A percentile compares a stretch with the other conserved stretches of the same genome.
Conservation (phyloP, 805 yeast genomes). For the Naumovozyma baii region DNA sequence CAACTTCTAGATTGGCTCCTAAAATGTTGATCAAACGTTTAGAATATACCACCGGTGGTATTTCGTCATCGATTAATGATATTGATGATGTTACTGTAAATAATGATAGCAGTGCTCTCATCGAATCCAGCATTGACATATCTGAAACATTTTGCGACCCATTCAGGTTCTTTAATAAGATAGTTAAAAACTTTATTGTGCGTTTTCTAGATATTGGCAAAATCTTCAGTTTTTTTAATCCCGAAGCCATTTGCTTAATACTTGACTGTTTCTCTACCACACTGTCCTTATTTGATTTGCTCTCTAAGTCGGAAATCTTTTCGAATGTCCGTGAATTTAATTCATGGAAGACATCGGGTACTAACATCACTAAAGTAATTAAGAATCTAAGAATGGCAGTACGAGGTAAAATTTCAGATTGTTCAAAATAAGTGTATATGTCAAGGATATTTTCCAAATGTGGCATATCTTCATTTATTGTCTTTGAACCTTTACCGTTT, state of each 20-base stretch:
- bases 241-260: conserved; percentile 17
- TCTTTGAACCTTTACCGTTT: not conserved
- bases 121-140: conserved; percentile 17
- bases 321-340: conserved; percentile 18
- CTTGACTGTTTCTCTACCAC: conserved; percentile 4
- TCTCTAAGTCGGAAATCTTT: conserved; percentile 13
- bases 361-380: conserved; percentile 19
- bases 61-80: conserved; percentile 8
- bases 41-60: conserved; percentile 14
- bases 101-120: conserved; percentile 15
- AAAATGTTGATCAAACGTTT: conserved; percentile 15
- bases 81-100: conserved; percentile 17
- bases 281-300: not conserved
- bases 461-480: not conserved
- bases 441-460: conserved; percentile 18
- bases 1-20: conserved; percentile 15
- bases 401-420: conserved; percentile 21
- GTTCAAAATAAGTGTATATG: conserved; percentile 19
- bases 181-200: conserved; percentile 15
- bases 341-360: conserved; percentile 19
- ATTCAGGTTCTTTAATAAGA: conserved; percentile 21
- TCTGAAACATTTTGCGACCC: conserved; percentile 20
- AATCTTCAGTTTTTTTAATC: conserved; percentile 18
- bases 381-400: conserved; percentile 22
- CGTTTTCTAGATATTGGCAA: conserved; percentile 15